Evolutionary conservation across 2,329 filamentous ascomycete species (phyloP), one percentile per base, ranked within the genome.

Genomic region (Aspergillus ochraceus): DNA sequence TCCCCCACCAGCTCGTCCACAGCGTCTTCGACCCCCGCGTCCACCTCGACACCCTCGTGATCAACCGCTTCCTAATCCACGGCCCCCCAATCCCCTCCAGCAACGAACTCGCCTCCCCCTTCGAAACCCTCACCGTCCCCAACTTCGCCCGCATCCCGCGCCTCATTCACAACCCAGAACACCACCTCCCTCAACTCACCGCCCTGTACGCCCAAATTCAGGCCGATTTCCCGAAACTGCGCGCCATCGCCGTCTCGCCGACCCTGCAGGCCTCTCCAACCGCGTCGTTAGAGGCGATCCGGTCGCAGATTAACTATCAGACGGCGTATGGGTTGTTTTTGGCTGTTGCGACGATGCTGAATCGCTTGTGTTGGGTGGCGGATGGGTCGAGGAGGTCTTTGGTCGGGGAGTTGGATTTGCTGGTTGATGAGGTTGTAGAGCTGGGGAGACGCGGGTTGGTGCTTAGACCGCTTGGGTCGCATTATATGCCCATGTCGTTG

Each of bases 21-120:
- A 63, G 63, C 17, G 63, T 68, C 30, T 46, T 62, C 17, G 61
- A 70, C 20, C 66, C 66, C 4, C 60, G 55, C 5, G 57, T 69
- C 36, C 14, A 17, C 36, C 36, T 42, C 3, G 36, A 42, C 6
- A 17, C 36, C 1, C 17, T 17, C 14, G 36, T 42, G 2, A 42
- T 42, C 36, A 17, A 42, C 36, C 36, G 36, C 5, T 42, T 42
- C 36, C 36, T 42, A n/a, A n/a, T 42, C 14, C 14, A 17, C 36
- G 36, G 36, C 17, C 36, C 36, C 2, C 14, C 5, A 1, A 6
- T 42, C 6, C 36, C 36, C 5, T 1, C 14, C 14, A 2, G 2
- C 36, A 17, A 17, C 36, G 3, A 42, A n/a, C 36, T 42, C 36
- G 14, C 17, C 36, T 42, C 36, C 3, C 36, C 36, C 36, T 42